Conservation (phyloP, 495 filamentous ascomycete genomes). For the Physcia stellaris region DNA sequence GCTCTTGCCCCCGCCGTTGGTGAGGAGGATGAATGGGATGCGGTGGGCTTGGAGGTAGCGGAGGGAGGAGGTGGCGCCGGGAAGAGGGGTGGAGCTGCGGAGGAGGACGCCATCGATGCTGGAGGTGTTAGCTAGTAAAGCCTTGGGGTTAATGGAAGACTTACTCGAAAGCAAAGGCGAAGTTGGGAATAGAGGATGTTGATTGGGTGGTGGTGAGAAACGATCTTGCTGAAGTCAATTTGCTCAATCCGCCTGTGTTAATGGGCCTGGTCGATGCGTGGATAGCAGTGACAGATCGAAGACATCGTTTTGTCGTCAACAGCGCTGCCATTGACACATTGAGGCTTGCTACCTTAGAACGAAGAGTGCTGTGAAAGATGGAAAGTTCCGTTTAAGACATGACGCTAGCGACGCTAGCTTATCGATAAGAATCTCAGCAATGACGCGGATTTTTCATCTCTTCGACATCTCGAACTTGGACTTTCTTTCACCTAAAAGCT, state of each 20-base stretch:
- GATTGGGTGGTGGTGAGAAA: neutral
- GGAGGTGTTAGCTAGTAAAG: neutral
- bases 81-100: conserved; percentile 65
- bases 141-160: neutral
- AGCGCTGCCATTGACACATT: too few relatives aligned
- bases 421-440: too few relatives aligned
- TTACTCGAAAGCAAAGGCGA: conserved; percentile 80
- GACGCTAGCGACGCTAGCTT: too few relatives aligned
- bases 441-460: too few relatives aligned
- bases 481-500: too few relatives aligned
- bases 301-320: neutral
- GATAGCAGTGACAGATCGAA: neutral
- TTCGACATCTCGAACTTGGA: too few relatives aligned
- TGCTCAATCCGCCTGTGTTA: neutral
- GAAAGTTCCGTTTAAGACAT: too few relatives aligned
- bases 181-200: conserved; percentile 40
- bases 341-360: too few relatives aligned
- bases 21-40: conserved; percentile 76
- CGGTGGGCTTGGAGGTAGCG: conserved; percentile 49
- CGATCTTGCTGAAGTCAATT: neutral
- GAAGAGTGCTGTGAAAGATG: too few relatives aligned
- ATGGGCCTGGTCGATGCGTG: neutral
- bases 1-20: conserved; percentile 74
- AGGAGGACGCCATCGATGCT: conserved; percentile 95
- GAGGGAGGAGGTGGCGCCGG: conserved; percentile 69